Conservation (phyloP, 2,329 filamentous ascomycete genomes). For the Alternaria sp. region DNA sequence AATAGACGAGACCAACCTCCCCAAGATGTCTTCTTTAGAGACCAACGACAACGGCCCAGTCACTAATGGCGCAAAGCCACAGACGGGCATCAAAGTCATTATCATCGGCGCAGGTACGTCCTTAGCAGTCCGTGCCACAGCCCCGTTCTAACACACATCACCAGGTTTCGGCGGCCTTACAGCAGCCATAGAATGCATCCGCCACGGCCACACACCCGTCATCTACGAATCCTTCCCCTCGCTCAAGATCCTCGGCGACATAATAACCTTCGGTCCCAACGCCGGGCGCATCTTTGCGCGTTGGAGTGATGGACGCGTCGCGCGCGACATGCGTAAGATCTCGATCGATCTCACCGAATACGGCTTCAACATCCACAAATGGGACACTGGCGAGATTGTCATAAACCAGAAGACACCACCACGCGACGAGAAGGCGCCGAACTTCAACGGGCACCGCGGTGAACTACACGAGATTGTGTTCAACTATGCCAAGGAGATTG, state of each 20-base stretch:
- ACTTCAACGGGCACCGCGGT: slow-evolving; percentile 66
- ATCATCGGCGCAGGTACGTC: slow-evolving; percentile 54
- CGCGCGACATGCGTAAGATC: slow-evolving; percentile 55
- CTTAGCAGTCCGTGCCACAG: neutral
- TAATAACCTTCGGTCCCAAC: slow-evolving; percentile 68
- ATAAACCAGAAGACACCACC: slow-evolving; percentile 60
- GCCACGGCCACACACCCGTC: slow-evolving; percentile 65
- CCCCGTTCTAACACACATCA: neutral
- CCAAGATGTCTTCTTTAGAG: slow-evolving; percentile 29
- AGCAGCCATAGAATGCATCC: slow-evolving; percentile 67
- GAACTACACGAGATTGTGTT: slow-evolving; percentile 67
- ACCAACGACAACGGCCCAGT: slow-evolving; percentile 1
- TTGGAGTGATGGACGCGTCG: slow-evolving; percentile 61
- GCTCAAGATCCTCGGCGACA: slow-evolving; percentile 66
- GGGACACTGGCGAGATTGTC: slow-evolving; percentile 64
- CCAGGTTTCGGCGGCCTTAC: slow-evolving; percentile 67
- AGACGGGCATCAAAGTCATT: slow-evolving; percentile 61
- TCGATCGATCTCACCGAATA: slow-evolving; percentile 61
- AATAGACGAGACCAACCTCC: slow-evolving; percentile 20
- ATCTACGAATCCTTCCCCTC: slow-evolving; percentile 65
- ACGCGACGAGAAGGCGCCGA: slow-evolving; percentile 56
- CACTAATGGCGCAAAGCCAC: slow-evolving; percentile 19
- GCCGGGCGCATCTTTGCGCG: slow-evolving; percentile 66
- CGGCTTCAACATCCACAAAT: slow-evolving; percentile 69
- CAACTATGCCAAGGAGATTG: slow-evolving; percentile 61